These are phyloP conservation scores for Naganishia liquefaciens DNA, from an alignment of 1,284 basidiomycete genomes.

Conservation along the genomic window DNA sequence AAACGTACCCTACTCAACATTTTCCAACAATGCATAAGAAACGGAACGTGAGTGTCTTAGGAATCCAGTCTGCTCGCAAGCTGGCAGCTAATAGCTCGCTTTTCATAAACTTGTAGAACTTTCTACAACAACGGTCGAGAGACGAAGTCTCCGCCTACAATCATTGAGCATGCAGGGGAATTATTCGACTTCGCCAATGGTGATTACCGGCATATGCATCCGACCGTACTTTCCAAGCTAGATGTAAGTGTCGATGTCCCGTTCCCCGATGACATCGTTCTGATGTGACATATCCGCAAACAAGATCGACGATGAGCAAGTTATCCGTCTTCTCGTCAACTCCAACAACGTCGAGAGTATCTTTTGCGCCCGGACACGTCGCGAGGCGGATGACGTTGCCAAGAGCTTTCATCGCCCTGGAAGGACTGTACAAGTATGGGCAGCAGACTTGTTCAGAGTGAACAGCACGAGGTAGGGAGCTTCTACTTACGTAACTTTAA, in stretches of 20 bases:
- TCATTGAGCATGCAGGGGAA: constrained; percentile 70
- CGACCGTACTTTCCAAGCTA: constrained; percentile 81
- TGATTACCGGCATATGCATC: constrained; percentile 62
- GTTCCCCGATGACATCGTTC: not conserved
- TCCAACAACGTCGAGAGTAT: constrained; percentile 68
- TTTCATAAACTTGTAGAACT: not conserved
- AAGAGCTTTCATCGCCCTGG: constrained; percentile 38
- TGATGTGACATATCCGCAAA: not conserved
- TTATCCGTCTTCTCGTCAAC: constrained; percentile 81
- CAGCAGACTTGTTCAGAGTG: constrained; percentile 40
- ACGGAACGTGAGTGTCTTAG: constrained; percentile 61
- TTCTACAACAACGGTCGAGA: constrained; percentile 19
- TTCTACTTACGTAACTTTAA: not conserved
- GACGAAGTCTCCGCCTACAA: constrained; percentile 50
- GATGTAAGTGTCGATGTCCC: constrained; percentile 60
- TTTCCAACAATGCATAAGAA: constrained; percentile 55
- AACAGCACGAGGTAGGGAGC: constrained; percentile 20
- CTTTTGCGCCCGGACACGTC: constrained; percentile 61
- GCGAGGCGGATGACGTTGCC: constrained; percentile 63
- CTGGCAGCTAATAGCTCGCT: not conserved
- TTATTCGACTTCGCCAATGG: constrained; percentile 72
- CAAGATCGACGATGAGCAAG: constrained; percentile 73
- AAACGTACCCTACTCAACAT: constrained; percentile 63
- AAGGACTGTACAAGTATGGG: constrained; percentile 34
- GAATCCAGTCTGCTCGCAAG: not conserved